Base-by-base conservation (phyloP, 106 monocot genomes). In the Hemerocallis citrina region DNA sequence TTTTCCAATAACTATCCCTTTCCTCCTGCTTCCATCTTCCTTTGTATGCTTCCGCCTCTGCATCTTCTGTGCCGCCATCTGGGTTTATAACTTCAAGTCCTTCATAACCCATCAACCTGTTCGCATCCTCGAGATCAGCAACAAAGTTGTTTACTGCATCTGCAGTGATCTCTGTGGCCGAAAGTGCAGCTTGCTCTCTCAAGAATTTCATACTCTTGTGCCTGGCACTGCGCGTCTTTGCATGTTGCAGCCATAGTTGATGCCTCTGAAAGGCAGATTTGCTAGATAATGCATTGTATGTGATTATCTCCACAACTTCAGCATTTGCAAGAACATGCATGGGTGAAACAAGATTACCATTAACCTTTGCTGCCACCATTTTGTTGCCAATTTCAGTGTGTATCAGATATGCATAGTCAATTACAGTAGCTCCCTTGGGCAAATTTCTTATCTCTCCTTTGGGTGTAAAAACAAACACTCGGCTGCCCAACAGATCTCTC, bases 371-470 rank as follows among this genome's bases (percentile, higher is more conserved):
- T 30, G 84, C 86, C 17, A 96, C 79, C 96, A 96, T 96, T 72
- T 91, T 96, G 81, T 96, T 96, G 39, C 91, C 96, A 68, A 96
- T 81, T 65, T 96, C 96, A 46, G 84, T 87, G 52, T 91, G 91
- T 63, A 96, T 96, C 33, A 81, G 68, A 62, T 96, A 96, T 59
- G 96, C 96, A 81, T 91, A 96, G 74, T 96, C 96, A 67, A 91
- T 81, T 11, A 82, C 96, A 29, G 91, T 96, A 12, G 91, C 90
- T 8, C 96, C 96, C 57, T 86, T 88, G 2, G 96, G 96, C 4
- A 96, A 59, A 72, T 96, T 91, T 66, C 85, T 96, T 62, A 96
- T 96, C 96, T 96, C 91, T 81, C 96, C 96, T 79, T 91, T 96
- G 17, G 96, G 96, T 50, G 96, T 96, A 68, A 96, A 96, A 30